Evolutionary conservation across 1,139 yeast species (phyloP), one percentile per base, ranked within the genome.

Genomic region (Scheffersomyces titani): DNA sequence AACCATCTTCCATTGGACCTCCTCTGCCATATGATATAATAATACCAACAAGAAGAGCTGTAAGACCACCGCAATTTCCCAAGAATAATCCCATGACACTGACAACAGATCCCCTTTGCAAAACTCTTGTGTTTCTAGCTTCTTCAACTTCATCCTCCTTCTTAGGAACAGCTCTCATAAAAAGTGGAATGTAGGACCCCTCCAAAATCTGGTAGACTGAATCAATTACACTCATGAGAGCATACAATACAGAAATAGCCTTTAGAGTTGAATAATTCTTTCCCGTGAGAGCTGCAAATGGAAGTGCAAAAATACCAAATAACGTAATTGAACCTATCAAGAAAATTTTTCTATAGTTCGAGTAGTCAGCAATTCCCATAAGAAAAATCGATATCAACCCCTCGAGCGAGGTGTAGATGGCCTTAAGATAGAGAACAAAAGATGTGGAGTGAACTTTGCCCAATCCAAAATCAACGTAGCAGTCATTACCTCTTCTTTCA

Each of bases 321-420:
- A 75, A 44, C 11, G 67, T 53, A 20, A 78, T 73, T 1, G 80
- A 68, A 2, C 63, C 64, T 46, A 75, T 66, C 56, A 77, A 63
- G 9, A 76, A 61, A 63, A 71, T 62, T 55, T 76, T 78, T 49
- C 78, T 67, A 56, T 74, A 74, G 57, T 75, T 73, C n/a, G 80
- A 71, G 61, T 72, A 79, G 58, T 79, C 83, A 6, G 81, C 83
- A 57, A 78, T 65, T 0, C 81, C 80, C 78, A 77, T 76, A 18
- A 77, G 58, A 20, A 75, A 56, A n/a, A 78, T 65, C 1, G 81
- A 71, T 6, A 77, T 57, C 2, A 76, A 57, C 1, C 82, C 82
- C 60, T 79, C 82, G 21, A 76, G 21, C 0, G 81, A 73, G 1
- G 82, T 78, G 30, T 70, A 68, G 19, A 77, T 69, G 3, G 83